Conservation (phyloP, 345 rosid genomes). For the Citrus maxima region DNA sequence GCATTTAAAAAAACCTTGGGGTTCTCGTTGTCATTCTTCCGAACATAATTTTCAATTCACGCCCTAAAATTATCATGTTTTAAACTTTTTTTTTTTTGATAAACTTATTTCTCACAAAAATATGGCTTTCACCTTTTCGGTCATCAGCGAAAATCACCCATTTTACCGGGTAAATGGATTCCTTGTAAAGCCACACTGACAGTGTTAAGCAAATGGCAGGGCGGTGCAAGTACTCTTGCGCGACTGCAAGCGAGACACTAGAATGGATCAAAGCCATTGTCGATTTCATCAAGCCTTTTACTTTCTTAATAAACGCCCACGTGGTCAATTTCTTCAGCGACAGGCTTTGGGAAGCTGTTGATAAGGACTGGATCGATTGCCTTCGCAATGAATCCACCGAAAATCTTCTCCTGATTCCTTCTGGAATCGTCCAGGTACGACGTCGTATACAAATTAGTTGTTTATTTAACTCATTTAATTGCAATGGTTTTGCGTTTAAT, state of each 20-base stretch:
- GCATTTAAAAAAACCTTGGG: too few species aligned
- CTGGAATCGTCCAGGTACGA: slow-evolving; percentile 59
- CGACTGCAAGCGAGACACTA: slow-evolving; percentile 54
- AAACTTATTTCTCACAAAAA: background rate
- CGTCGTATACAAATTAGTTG: too few species aligned
- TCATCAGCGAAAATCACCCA: background rate
- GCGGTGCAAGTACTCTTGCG: slow-evolving; percentile 50
- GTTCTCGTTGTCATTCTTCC: too few species aligned
- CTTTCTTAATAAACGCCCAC: slow-evolving; percentile 55
- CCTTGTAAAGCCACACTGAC: background rate
- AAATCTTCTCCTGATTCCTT: slow-evolving; percentile 71
- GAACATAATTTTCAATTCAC: too few species aligned
- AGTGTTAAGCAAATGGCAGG: background rate
- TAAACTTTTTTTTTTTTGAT: too few species aligned
- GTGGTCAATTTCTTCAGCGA: slow-evolving; percentile 82
- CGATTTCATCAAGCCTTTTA: slow-evolving; percentile 53
- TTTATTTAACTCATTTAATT: background rate
- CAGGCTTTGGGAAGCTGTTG: slow-evolving; percentile 75
- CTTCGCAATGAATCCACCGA: slow-evolving; percentile 53
- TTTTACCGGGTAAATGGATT: background rate
- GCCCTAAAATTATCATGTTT: background rate
- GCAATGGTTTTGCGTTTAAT: background rate
- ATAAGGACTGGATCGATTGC: slow-evolving; percentile 74
- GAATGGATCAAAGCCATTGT: slow-evolving; percentile 72
- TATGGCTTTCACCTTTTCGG: background rate